phyloP scores from a whole-genome alignment of 371 early-diverging fungal genomes.

The Rhizopus arrhizus region DNA sequence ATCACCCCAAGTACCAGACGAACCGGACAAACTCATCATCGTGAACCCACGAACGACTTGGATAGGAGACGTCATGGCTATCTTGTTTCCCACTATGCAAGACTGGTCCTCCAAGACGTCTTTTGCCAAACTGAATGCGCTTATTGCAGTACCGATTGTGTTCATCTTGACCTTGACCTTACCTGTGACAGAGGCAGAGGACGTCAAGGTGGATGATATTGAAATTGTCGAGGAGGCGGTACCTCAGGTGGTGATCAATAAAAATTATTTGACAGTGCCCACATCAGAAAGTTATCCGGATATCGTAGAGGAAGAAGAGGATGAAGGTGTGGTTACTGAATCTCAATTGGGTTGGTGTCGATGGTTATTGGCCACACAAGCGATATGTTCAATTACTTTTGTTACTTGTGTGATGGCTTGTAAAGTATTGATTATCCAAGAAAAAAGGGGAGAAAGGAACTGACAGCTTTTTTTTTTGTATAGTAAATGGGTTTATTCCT shows the following conservation, averaged over 20 bases:
- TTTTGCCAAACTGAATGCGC: constrained; percentile 55
- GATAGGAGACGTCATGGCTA: constrained; percentile 11
- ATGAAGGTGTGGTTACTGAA: background rate
- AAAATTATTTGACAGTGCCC: constrained; percentile 27
- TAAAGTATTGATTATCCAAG: constrained; percentile 17
- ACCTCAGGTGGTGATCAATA: constrained; percentile 2
- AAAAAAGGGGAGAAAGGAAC: background rate
- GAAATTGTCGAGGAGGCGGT: constrained; percentile 14
- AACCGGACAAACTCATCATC: too few relatives aligned
- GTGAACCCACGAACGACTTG: background rate
- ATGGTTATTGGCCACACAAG: constrained; percentile 48
- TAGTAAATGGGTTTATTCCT: constrained; percentile 26
- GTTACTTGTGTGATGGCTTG: constrained; percentile 37
- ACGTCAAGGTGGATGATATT: constrained; percentile 27
- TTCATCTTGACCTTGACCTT: constrained; percentile 60
- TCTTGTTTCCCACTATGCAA: constrained; percentile 58
- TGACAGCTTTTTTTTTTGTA: background rate
- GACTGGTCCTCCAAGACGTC: constrained; percentile 55
- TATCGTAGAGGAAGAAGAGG: constrained; percentile 12
- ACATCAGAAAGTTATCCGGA: constrained; percentile 14
- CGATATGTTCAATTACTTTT: constrained; percentile 45
- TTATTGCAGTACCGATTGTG: constrained; percentile 58
- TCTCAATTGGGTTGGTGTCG: constrained; percentile 34
- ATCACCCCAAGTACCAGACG: too few relatives aligned
- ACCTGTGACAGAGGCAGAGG: constrained; percentile 53